phyloP scores from a whole-genome alignment of 2,329 filamentous ascomycete species.

The Sclerotinia nivalis region DNA sequence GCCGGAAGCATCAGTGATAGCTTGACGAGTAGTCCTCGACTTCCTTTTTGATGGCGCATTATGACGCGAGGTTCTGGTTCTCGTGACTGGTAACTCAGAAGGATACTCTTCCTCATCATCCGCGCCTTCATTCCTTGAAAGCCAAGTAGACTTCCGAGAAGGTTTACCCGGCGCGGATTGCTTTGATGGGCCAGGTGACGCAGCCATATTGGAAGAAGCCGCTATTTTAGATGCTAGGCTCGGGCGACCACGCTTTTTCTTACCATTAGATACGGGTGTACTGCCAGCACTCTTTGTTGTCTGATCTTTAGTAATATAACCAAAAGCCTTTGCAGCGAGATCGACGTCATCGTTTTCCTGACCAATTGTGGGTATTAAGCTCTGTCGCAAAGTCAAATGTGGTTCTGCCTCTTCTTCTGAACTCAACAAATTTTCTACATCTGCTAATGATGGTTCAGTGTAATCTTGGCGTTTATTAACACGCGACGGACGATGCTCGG shows the following conservation, averaged over 20 bases:
- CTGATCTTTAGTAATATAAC: constrained; percentile 25
- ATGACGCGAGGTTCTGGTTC: constrained; percentile 1
- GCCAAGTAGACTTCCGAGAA: constrained; percentile 36
- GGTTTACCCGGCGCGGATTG: constrained; percentile 30
- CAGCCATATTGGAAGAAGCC: neutral
- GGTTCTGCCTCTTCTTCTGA: constrained; percentile 13
- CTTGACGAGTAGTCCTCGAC: neutral
- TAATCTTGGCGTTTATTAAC: constrained; percentile 31
- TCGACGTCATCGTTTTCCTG: constrained; percentile 26
- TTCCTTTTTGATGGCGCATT: neutral
- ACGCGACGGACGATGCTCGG: constrained; percentile 31
- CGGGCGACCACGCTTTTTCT: constrained; percentile 26
- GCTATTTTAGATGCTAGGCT: constrained; percentile 7
- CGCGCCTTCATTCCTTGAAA: constrained; percentile 34
- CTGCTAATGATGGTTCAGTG: constrained; percentile 31
- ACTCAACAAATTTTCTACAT: constrained; percentile 29
- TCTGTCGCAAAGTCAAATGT: neutral
- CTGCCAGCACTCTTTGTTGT: neutral
- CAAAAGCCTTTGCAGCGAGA: constrained; percentile 34
- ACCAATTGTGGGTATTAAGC: constrained; percentile 15
- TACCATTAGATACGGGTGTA: constrained; percentile 23
- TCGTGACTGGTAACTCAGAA: constrained; percentile 1
- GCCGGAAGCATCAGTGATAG: neutral
- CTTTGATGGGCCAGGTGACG: neutral
- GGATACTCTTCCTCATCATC: constrained; percentile 23